Conservation (phyloP, 2,329 filamentous ascomycete species). For the Xylariaceae sp. region DNA sequence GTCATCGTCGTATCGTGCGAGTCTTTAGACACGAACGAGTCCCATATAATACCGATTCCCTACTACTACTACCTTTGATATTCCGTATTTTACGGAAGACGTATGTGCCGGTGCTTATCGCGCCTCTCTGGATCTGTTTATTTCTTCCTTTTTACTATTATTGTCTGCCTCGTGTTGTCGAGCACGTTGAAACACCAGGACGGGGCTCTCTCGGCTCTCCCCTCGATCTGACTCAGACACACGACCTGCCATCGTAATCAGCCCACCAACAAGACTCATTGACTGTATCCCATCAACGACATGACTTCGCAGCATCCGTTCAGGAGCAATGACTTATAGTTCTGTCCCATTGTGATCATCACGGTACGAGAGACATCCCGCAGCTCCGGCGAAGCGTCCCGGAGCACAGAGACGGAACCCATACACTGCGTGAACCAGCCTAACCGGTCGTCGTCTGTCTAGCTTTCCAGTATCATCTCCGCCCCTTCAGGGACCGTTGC, state of each 20-base stretch:
- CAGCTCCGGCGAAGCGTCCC: neutral
- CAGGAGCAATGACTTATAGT: neutral
- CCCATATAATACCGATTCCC: neutral
- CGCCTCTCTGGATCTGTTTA: neutral
- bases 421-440: neutral
- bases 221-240: neutral
- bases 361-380: neutral
- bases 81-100: neutral
- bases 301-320: neutral
- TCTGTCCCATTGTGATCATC: neutral
- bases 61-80: neutral
- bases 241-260: neutral
- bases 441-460: neutral
- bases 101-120: neutral
- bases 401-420: too few species aligned
- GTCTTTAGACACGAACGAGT: neutral
- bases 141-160: neutral
- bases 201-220: neutral
- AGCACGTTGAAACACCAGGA: neutral
- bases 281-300: neutral
- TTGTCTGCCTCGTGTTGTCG: constrained; percentile 9
- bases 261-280: neutral
- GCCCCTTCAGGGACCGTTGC: neutral
- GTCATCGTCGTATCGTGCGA: too few species aligned
- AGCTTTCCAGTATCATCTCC: neutral